Conservation (phyloP, 768 basidiomycete genomes). For the Pleurotus tuber-regium region DNA sequence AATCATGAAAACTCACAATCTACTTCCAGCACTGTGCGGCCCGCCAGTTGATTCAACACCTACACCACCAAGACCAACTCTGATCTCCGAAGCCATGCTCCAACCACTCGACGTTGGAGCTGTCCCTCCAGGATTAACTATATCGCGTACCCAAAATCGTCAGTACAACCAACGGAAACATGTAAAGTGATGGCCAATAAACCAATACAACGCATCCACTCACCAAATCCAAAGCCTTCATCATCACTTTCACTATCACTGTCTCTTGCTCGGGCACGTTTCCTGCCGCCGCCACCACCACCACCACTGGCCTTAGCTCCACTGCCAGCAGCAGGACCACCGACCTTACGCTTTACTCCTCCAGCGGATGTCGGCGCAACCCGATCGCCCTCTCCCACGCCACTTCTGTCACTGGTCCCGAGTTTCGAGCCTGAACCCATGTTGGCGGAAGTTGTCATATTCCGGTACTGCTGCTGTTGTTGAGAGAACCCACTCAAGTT, state of each 20-base stretch:
- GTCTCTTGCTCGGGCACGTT: neutral
- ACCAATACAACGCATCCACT: too few relatives aligned
- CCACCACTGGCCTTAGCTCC: neutral
- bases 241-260: slow-evolving; percentile 7
- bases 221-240: slow-evolving; percentile 2
- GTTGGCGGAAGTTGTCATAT: neutral
- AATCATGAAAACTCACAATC: slow-evolving; percentile 9
- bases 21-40: neutral
- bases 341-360: neutral
- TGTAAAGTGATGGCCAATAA: too few relatives aligned
- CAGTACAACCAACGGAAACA: too few relatives aligned
- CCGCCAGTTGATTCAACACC: slow-evolving; percentile 5
- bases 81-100: slow-evolving; percentile 10
- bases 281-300: neutral
- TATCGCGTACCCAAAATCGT: neutral
- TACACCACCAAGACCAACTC: slow-evolving; percentile 5
- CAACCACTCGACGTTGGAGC: neutral
- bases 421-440: too few relatives aligned
- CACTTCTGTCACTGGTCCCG: neutral
- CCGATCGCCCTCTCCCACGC: neutral
- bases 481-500: neutral
- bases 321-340: neutral
- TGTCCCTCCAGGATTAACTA: neutral
- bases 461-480: neutral
- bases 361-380: neutral